phyloP scores from a whole-genome alignment of 768 basidiomycete genomes.

The Psilocybe tampanensis region DNA sequence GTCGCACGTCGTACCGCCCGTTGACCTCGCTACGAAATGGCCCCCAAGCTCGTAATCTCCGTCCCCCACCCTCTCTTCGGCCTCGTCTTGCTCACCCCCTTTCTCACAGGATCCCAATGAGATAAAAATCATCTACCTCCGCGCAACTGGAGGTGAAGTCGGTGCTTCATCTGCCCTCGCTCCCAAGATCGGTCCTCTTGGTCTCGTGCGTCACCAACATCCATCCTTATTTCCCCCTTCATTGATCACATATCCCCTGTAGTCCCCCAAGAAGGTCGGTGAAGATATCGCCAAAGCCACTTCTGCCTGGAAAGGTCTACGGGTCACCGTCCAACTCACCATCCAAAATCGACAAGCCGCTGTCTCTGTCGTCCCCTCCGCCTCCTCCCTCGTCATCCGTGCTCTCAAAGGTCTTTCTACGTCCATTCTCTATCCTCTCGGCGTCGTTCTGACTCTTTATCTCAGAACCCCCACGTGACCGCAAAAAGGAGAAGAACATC shows the following conservation, averaged over 20 bases:
- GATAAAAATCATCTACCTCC: conserved; percentile 98
- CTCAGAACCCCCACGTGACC: conserved; percentile 95
- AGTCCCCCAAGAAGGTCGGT: conserved; percentile 99
- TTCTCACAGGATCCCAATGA: conserved; percentile 88
- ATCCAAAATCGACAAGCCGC: conserved; percentile 99
- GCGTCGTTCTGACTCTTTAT: conserved; percentile 6
- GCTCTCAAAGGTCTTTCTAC: conserved; percentile 85
- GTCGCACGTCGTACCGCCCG: conserved; percentile 31
- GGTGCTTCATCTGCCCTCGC: conserved; percentile 98
- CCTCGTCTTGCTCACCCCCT: conserved; percentile 8
- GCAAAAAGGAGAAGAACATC: conserved; percentile 99
- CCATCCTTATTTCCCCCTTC: not conserved
- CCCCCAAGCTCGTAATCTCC: conserved; percentile 73
- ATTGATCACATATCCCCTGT: conserved; percentile 1
- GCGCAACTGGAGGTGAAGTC: conserved; percentile 98
- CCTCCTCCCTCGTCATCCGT: conserved; percentile 95
- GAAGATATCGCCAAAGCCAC: conserved; percentile 99
- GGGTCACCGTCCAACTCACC: conserved; percentile 97
- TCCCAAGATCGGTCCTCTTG: conserved; percentile 99
- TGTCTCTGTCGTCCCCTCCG: conserved; percentile 95
- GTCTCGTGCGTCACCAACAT: conserved; percentile 71
- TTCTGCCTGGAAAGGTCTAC: conserved; percentile 97
- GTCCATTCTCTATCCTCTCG: not conserved
- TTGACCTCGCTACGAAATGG: conserved; percentile 51
- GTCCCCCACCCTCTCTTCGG: not conserved